Base-by-base conservation (phyloP, 2,329 filamentous ascomycete genomes). In the Verticillium isaacii region DNA sequence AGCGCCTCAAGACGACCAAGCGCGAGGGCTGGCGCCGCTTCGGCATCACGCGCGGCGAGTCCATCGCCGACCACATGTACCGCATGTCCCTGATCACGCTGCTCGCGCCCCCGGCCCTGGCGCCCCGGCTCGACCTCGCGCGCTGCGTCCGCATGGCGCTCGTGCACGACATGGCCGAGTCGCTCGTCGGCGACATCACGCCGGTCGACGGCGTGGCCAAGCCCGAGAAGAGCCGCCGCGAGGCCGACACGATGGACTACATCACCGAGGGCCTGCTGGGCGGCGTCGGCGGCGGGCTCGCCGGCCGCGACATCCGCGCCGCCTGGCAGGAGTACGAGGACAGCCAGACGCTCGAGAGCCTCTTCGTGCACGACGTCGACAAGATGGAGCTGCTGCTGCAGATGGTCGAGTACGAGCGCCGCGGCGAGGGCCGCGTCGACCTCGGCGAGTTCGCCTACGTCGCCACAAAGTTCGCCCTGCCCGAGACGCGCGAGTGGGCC, bases 1-100 rank as follows among this genome's bases (percentile, higher is more conserved):
- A 96, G 76, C 90, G 91, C 58, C 85, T 99, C 62, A 99, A 99
- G 85, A 97, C 93, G 8, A 97, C 91, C 64, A 96, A 96, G 76
- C 90, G 95, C 64, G 95, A 97, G 77, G 95, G 95, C 66, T 99
- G 95, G 95, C 86, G 91, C 61, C 87, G 95, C 41, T 97, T 97
- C 73, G 88, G 87, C 45, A 92, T 99, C 68, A 68, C 78, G 2
- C 88, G 84, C 62, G 90, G 92, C 73, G 95, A 99, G 77, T 96
- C 92, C 2, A 97, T 99, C 72, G 85, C 92, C 60, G 95, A 99
- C 79, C 95, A 99, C 83, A 99, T 99, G 95, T 99, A 98, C 78
- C 93, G 95, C 78, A 99, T 99, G 95, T 92, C 93, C 58, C 85
- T 99, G 68, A 92, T 99, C 75, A 93, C 92, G 66, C 91, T 99